A percentile compares a stretch with the other conserved stretches of the same genome.
phyloP scores from a whole-genome alignment of 768 basidiomycete species.

The Mycena vulgaris region DNA sequence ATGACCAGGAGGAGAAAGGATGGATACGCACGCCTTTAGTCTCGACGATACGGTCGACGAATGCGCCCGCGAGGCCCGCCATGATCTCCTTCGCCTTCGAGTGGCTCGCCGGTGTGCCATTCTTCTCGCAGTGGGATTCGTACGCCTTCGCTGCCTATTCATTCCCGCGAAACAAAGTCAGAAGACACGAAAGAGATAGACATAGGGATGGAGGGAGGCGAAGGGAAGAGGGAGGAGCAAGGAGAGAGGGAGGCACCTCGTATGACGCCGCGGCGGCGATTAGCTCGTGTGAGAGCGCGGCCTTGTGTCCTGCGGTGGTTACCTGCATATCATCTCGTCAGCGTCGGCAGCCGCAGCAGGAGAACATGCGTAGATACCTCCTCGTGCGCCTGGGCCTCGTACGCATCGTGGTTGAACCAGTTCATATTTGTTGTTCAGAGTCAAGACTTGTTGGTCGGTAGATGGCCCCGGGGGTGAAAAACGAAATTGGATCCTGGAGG shows the following conservation, averaged over 20 bases:
- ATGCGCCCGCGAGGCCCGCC: conserved; percentile 59
- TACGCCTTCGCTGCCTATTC: conserved; percentile 77
- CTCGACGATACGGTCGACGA: conserved; percentile 61
- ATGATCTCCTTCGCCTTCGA: conserved; percentile 61
- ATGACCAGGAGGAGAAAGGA: background rate
- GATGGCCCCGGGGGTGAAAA: no score
- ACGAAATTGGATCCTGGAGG: no score
- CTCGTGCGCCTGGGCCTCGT: conserved; percentile 10
- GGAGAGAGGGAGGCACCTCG: conserved; percentile 60
- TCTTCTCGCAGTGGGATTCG: conserved; percentile 56
- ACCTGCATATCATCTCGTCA: background rate
- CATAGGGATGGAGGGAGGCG: no score
- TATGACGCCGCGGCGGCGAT: conserved; percentile 78
- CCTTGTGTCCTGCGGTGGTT: conserved; percentile 66
- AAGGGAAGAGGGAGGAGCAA: no score
- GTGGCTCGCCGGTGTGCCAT: conserved; percentile 60
- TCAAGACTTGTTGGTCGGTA: no score
- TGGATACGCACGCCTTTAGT: conserved; percentile 60
- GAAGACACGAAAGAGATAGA: no score
- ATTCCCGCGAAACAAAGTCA: no score
- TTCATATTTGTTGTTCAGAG: background rate
- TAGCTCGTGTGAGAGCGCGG: conserved; percentile 73
- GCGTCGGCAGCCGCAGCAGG: background rate
- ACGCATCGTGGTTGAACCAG: conserved; percentile 22
- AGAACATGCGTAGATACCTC: background rate